These are phyloP conservation scores for Fusarium sp. DNA, from an alignment of 2,329 filamentous ascomycete species.

Conservation along the genomic window DNA sequence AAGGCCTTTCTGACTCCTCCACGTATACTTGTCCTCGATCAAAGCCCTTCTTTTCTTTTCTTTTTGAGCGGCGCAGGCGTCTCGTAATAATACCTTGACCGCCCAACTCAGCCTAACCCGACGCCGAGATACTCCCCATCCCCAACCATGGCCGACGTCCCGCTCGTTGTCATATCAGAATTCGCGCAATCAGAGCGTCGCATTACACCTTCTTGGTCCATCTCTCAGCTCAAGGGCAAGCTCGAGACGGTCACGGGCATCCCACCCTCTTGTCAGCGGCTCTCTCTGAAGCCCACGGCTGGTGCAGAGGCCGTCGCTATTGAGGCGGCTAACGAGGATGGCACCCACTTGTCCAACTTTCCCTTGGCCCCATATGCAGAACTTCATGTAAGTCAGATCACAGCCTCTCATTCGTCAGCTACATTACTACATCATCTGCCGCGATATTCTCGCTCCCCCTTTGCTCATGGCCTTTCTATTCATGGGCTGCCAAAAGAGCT, in stretches of 20 bases:
- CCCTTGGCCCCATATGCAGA: slow-evolving; percentile 79
- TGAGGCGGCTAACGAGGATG: slow-evolving; percentile 78
- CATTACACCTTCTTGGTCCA: slow-evolving; percentile 91
- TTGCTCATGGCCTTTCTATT: slow-evolving; percentile 1
- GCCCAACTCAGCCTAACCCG: slow-evolving; percentile 22
- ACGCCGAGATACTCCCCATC: slow-evolving; percentile 27
- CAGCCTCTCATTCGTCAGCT: slow-evolving; percentile 29
- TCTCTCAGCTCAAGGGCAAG: slow-evolving; percentile 84
- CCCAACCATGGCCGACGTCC: slow-evolving; percentile 73
- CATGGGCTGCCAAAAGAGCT: slow-evolving; percentile 23
- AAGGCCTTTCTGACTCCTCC: slow-evolving; percentile 6
- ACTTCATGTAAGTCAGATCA: slow-evolving; percentile 73
- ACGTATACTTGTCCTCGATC: neutral
- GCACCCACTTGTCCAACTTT: slow-evolving; percentile 70
- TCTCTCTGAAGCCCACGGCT: slow-evolving; percentile 73
- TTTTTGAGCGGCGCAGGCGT: slow-evolving; percentile 37
- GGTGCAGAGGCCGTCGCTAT: slow-evolving; percentile 70
- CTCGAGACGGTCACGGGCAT: slow-evolving; percentile 94
- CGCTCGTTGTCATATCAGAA: slow-evolving; percentile 79
- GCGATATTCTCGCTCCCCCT: slow-evolving; percentile 20
- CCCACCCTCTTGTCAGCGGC: slow-evolving; percentile 79
- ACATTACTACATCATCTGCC: slow-evolving; percentile 19
- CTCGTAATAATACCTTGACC: slow-evolving; percentile 41
- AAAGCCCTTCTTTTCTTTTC: neutral
- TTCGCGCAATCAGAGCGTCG: slow-evolving; percentile 87